phyloP scores from a whole-genome alignment of 2,329 filamentous ascomycete species.

The Plectosphaerella cucumerina region DNA sequence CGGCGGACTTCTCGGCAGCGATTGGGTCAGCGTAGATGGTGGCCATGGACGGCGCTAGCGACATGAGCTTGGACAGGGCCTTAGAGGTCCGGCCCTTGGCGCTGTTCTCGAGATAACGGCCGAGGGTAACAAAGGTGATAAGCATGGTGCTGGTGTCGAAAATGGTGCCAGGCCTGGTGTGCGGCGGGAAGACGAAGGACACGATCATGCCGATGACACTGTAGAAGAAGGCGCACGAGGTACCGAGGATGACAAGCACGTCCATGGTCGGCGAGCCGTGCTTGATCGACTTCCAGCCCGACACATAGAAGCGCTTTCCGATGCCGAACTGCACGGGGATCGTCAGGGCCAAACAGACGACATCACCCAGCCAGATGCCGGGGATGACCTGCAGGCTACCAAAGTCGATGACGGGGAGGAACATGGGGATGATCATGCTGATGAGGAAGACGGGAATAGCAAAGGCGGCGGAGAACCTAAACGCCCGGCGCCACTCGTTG shows the following conservation, averaged over 20 bases:
- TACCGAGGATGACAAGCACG: slow-evolving; percentile 88
- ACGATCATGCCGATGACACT: slow-evolving; percentile 84
- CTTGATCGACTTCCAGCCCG: slow-evolving; percentile 88
- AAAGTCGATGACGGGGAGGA: slow-evolving; percentile 69
- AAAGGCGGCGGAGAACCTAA: slow-evolving; percentile 72
- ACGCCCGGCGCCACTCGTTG: slow-evolving; percentile 82
- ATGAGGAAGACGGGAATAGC: slow-evolving; percentile 88
- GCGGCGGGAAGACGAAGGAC: slow-evolving; percentile 69
- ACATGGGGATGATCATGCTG: slow-evolving; percentile 93
- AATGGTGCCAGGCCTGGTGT: slow-evolving; percentile 78
- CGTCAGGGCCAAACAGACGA: slow-evolving; percentile 79
- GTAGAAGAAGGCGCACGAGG: slow-evolving; percentile 94
- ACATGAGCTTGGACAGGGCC: slow-evolving; percentile 91
- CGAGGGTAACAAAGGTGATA: slow-evolving; percentile 89
- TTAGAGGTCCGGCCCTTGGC: slow-evolving; percentile 96
- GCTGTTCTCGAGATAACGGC: slow-evolving; percentile 86
- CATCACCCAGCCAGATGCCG: slow-evolving; percentile 83
- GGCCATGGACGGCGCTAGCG: slow-evolving; percentile 90
- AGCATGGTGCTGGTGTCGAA: slow-evolving; percentile 99
- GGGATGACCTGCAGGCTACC: slow-evolving; percentile 62
- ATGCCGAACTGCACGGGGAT: slow-evolving; percentile 96
- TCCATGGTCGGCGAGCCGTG: slow-evolving; percentile 97
- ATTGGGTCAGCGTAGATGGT: slow-evolving; percentile 95
- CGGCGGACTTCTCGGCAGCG: slow-evolving; percentile 84
- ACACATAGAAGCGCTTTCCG: slow-evolving; percentile 87